Evolutionary conservation across 176 grass and related monocot species (phyloP).

Genomic region (Ampelocalamus luodianensis): DNA sequence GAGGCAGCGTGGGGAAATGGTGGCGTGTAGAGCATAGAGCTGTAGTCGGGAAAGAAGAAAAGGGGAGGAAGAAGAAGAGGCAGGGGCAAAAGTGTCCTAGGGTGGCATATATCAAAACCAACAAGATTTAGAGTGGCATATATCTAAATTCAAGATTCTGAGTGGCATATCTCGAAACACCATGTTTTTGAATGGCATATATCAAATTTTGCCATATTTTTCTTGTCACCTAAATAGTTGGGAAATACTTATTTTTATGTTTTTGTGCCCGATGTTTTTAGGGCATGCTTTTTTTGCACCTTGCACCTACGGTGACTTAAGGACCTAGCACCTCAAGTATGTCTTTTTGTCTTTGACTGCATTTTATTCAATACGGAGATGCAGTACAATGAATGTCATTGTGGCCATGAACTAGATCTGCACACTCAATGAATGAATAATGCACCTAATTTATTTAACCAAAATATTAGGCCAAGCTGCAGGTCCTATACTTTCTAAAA

Average conservation of each 20-base stretch:
- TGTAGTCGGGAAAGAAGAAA: too few relatives aligned
- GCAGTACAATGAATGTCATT: neutral
- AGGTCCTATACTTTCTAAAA: constrained; percentile 4
- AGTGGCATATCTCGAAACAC: too few relatives aligned
- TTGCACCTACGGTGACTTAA: neutral
- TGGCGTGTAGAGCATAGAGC: too few relatives aligned
- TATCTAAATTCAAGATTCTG: too few relatives aligned
- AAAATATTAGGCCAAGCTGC: constrained; percentile 17
- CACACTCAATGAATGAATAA: constrained; percentile 1
- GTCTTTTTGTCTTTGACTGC: neutral
- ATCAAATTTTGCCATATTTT: too few relatives aligned
- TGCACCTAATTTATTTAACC: constrained; percentile 23
- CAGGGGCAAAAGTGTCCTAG: too few relatives aligned
- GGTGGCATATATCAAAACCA: too few relatives aligned
- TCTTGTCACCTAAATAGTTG: neutral
- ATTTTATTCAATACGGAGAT: neutral
- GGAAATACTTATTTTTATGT: neutral
- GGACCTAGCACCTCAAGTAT: neutral
- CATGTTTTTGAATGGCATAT: too few relatives aligned
- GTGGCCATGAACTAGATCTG: neutral
- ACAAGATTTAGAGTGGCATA: too few relatives aligned
- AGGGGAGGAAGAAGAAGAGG: too few relatives aligned
- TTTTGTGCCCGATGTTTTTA: neutral
- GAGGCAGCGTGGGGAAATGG: too few relatives aligned
- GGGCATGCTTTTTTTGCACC: neutral